Conservation (phyloP, 768 basidiomycete species). For the Russula lepida region DNA sequence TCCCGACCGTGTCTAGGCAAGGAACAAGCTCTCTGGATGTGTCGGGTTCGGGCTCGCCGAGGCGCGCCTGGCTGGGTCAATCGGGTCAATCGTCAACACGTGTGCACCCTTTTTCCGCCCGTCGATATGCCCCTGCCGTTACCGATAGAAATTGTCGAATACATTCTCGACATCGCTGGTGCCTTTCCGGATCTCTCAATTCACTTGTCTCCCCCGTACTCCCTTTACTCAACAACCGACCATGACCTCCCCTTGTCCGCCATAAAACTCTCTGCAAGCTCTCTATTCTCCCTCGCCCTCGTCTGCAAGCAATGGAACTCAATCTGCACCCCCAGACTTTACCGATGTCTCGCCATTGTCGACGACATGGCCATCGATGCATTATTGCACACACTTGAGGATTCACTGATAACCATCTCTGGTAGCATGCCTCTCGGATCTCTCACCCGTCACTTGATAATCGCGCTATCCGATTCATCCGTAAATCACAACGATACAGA, state of each 20-base stretch:
- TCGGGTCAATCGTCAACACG: no score
- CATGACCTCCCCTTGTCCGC: background rate
- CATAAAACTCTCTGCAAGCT: background rate
- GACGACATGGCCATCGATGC: background rate
- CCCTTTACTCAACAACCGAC: background rate
- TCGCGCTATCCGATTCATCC: conserved; percentile 8
- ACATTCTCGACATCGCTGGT: background rate
- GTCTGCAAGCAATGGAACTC: conserved; percentile 16
- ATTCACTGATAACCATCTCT: background rate
- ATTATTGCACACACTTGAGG: conserved; percentile 3
- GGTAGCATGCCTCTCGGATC: conserved; percentile 1
- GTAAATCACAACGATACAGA: background rate
- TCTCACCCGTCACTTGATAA: conserved; percentile 13
- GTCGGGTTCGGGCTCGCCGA: background rate
- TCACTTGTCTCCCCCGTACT: background rate
- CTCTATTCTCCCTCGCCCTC: background rate
- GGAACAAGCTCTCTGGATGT: background rate
- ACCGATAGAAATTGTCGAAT: conserved; percentile 4
- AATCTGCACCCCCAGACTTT: conserved; percentile 6
- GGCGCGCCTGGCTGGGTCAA: background rate
- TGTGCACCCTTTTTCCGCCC: background rate
- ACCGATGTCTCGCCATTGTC: conserved; percentile 7
- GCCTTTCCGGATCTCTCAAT: conserved; percentile 3
- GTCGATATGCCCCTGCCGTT: conserved; percentile 1
- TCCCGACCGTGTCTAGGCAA: background rate